These are phyloP conservation scores for Colletotrichum sp. DNA, from an alignment of 2,329 filamentous ascomycete genomes.

Conservation along the genomic window DNA sequence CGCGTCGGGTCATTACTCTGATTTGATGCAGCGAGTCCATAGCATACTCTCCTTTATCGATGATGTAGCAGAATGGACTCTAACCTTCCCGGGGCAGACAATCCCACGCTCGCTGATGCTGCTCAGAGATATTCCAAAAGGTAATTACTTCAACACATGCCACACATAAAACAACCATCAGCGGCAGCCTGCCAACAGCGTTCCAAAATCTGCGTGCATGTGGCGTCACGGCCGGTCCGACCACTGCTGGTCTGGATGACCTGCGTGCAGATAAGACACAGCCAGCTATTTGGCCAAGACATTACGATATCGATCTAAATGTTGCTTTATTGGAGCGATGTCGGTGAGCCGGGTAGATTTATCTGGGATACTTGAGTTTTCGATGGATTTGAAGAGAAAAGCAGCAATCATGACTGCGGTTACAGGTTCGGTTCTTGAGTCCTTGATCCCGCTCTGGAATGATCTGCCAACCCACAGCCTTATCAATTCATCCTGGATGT, in stretches of 20 bases:
- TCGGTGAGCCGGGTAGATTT: fast-evolving
- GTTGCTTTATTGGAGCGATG: not conserved
- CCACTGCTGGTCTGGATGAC: not conserved
- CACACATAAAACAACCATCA: not conserved
- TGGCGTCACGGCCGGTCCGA: not conserved
- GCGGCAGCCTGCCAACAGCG: not conserved
- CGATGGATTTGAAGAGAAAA: too few species aligned
- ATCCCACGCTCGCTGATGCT: not conserved
- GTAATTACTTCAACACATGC: not conserved
- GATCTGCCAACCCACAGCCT: not conserved
- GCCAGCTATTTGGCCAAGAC: not conserved
- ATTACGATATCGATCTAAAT: fast-evolving
- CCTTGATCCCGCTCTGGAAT: not conserved
- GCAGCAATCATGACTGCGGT: fast-evolving
- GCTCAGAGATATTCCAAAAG: not conserved
- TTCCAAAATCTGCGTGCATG: not conserved
- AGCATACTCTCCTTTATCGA: not conserved
- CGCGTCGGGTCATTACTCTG: not conserved
- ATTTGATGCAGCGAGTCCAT: not conserved
- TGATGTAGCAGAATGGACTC: not conserved
- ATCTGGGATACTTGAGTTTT: not conserved
- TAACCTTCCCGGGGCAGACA: not conserved
- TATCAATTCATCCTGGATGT: not conserved
- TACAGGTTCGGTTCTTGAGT: fast-evolving
- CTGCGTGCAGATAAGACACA: not conserved